Conservation (phyloP, 768 basidiomycete genomes). For the Pluteus cervinus region DNA sequence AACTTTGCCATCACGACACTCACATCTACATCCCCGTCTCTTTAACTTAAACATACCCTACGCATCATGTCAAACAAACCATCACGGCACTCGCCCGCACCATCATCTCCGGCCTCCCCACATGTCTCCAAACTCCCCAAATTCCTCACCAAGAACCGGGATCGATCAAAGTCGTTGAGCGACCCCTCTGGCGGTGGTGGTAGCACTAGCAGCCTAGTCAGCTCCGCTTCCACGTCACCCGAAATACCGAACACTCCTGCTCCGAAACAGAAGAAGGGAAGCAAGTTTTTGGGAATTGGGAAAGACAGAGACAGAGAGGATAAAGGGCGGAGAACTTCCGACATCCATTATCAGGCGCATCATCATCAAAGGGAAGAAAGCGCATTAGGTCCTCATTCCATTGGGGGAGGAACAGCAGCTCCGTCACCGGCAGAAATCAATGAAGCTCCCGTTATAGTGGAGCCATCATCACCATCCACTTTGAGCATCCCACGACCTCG, state of each 20-base stretch:
- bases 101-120: constrained; percentile 33
- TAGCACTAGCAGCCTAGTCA: constrained; percentile 33
- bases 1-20: too few relatives aligned
- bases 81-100: constrained; percentile 24
- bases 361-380: not conserved
- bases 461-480: constrained; percentile 34
- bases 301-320: constrained; percentile 26
- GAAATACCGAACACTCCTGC: constrained; percentile 18
- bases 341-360: not conserved
- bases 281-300: constrained; percentile 29
- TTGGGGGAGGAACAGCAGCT: constrained; percentile 9
- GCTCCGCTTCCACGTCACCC: constrained; percentile 20
- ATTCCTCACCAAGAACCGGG: constrained; percentile 61
- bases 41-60: too few relatives aligned
- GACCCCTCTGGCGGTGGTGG: constrained; percentile 32
- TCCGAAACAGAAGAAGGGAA: constrained; percentile 21
- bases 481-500: constrained; percentile 37
- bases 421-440: constrained; percentile 19
- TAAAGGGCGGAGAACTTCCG: constrained; percentile 12
- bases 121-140: constrained; percentile 55
- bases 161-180: constrained; percentile 52
- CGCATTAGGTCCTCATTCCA: not conserved
- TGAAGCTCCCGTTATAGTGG: constrained; percentile 63
- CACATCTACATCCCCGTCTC: too few relatives aligned
- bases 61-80: too few relatives aligned